Percentiles rank a stretch among this genome's conserved stretches.
Evolutionary conservation across 2,329 filamentous ascomycete species (phyloP).

Genomic region (Gyromitra esculenta): DNA sequence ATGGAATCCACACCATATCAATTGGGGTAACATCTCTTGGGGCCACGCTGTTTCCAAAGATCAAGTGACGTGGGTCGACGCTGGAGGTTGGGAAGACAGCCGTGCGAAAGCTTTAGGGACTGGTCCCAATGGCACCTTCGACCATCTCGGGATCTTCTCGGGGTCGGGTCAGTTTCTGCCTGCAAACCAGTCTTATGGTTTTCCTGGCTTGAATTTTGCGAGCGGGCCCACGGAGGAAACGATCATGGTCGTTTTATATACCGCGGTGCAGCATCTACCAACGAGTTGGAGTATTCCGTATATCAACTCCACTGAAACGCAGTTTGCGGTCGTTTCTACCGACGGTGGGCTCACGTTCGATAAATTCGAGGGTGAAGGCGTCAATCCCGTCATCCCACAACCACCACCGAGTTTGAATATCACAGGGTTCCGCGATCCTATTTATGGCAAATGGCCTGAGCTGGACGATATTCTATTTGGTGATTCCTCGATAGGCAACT

Average conservation of each 20-base stretch:
- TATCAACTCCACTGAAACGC: constrained; percentile 63
- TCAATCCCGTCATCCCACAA: constrained; percentile 61
- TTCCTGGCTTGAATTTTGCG: constrained; percentile 8
- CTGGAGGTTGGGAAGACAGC: constrained; percentile 63
- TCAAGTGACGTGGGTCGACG: constrained; percentile 63
- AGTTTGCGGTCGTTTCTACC: constrained; percentile 62
- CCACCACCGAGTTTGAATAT: constrained; percentile 62
- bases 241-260: constrained; percentile 59
- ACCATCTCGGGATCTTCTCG: constrained; percentile 27
- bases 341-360: constrained; percentile 61
- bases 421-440: constrained; percentile 63
- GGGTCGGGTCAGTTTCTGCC: constrained; percentile 31
- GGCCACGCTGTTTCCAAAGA: constrained; percentile 67
- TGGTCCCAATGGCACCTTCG: constrained; percentile 56
- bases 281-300: constrained; percentile 62
- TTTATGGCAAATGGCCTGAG: constrained; percentile 61
- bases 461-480: constrained; percentile 60
- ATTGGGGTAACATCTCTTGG: constrained; percentile 64
- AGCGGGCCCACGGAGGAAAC: constrained; percentile 23
- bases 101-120: constrained; percentile 61
- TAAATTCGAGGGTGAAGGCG: constrained; percentile 59
- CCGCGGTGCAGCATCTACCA: constrained; percentile 59
- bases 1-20: constrained; percentile 64
- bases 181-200: constrained; percentile 26
- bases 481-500: constrained; percentile 59